A percentile compares a stretch with the other conserved stretches of the same genome.
Conservation (phyloP, 192 early-diverging fungal genomes). For the Chytriomyces sp. region DNA sequence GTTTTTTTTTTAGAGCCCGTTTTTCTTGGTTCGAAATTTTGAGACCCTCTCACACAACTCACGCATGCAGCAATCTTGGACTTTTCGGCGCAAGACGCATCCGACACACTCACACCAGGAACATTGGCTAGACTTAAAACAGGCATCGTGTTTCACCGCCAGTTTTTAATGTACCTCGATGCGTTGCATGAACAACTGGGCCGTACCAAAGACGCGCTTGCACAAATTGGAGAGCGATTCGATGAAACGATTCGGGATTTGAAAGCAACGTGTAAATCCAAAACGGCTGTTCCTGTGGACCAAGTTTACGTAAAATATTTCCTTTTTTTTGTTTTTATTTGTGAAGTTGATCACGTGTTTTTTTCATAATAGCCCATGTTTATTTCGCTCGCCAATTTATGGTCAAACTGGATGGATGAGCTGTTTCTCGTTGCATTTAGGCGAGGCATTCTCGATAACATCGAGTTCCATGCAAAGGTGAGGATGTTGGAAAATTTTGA, state of each 20-base stretch:
- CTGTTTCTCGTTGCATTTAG: conserved; percentile 60
- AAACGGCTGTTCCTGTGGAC: conserved; percentile 67
- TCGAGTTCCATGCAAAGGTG: conserved; percentile 44
- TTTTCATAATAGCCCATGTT: conserved; percentile 53
- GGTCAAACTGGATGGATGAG: conserved; percentile 60
- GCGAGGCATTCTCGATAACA: conserved; percentile 56
- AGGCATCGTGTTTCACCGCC: conserved; percentile 54
- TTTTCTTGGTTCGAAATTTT: too few species aligned
- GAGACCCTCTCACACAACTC: too few species aligned
- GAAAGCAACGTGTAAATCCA: conserved; percentile 59
- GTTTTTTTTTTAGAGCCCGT: conserved; percentile 1
- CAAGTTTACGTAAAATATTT: conserved; percentile 67
- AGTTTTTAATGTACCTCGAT: conserved; percentile 65
- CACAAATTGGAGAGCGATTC: conserved; percentile 43
- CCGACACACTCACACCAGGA: conserved; percentile 34
- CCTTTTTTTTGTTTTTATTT: neutral
- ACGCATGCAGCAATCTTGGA: conserved; percentile 42
- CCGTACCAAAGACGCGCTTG: conserved; percentile 39
- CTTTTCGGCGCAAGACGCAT: conserved; percentile 40
- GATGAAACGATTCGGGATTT: conserved; percentile 55
- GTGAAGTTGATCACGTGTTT: conserved; percentile 6
- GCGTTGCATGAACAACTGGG: conserved; percentile 60
- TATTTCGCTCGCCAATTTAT: conserved; percentile 55
- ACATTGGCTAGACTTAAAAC: conserved; percentile 33
- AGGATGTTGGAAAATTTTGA: neutral